Base-by-base conservation (phyloP, 164 flowering plant species). In the Kingdonia uniflora region DNA sequence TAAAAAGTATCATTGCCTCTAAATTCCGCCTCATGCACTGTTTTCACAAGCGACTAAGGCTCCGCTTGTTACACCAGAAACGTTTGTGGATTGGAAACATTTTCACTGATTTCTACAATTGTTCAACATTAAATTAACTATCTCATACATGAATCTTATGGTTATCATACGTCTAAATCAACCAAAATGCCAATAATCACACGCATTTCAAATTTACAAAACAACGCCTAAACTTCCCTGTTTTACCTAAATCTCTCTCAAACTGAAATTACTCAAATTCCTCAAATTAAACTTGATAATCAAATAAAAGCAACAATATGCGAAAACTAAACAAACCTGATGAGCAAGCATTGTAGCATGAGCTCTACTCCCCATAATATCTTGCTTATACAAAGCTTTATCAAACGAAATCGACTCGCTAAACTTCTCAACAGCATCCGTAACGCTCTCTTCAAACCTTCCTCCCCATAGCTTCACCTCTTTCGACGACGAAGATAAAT, bases 381-480 rank as follows among this genome's bases (percentile, higher is more conserved):
- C 99, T 2, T 89, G 96, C 72, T 79, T 94, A 63, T 89, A 94
- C 14, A 94, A 70, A 29, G 63, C 70, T 59, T 85, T 89, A 37
- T 94, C 99, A 51, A 65, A 94, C 0, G 99, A 89, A 35, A 94
- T 79, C 20, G 99, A 94, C 69, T 94, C 99, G 10, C 97, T 89
- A 68, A 94, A 94, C 65, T 69, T 76, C 90, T 94, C 99, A 1
- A 94, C 99, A 1, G 73, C 76, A 19, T 83, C 92, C 0, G 96
- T 94, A 11, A 87, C 92, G 54, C 81, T 75, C 58, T 89, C 85
- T 47, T 94, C 86, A 67, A 94, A 94, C 17, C 99, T 66, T 0
- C 99, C 99, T 6, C 99, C 97, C 99, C 99, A 94, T 0, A 94
- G 79, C 78, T 94, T 94, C 39, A 26, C 52, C 68, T 94, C 99